A percentile compares a stretch with the other conserved stretches of the same genome.
Conservation (phyloP, 1,284 basidiomycete genomes). For the Porogramme epimiltina region DNA sequence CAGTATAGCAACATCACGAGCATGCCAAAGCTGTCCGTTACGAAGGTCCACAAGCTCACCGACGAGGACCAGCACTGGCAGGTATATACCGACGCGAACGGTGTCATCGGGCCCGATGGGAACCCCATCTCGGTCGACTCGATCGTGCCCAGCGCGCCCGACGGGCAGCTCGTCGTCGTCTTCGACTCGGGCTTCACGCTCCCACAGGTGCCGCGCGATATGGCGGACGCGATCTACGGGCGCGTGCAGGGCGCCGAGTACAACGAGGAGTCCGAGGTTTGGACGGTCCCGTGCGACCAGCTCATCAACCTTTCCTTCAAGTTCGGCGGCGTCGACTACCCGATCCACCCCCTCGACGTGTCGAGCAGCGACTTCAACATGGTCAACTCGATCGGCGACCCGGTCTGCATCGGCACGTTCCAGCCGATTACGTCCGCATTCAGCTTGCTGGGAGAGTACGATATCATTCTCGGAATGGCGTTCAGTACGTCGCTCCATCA, state of each 20-base stretch:
- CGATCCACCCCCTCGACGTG: slow-evolving; percentile 72
- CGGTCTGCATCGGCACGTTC: slow-evolving; percentile 72
- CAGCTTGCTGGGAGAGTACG: slow-evolving; percentile 73
- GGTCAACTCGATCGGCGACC: slow-evolving; percentile 54
- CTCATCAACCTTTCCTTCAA: slow-evolving; percentile 68
- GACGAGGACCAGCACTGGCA: slow-evolving; percentile 78
- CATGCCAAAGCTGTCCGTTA: slow-evolving; percentile 68
- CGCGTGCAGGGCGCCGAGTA: slow-evolving; percentile 75
- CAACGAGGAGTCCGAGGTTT: slow-evolving; percentile 55
- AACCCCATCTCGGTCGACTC: slow-evolving; percentile 58
- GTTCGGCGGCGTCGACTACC: slow-evolving; percentile 68
- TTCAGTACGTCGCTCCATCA: slow-evolving; percentile 58
- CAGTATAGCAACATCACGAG: slow-evolving; percentile 61
- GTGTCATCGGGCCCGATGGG: slow-evolving; percentile 74
- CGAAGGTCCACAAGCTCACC: slow-evolving; percentile 58
- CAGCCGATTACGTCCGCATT: slow-evolving; percentile 82
- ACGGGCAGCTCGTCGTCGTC: slow-evolving; percentile 58
- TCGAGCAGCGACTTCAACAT: slow-evolving; percentile 67
- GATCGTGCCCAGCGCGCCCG: slow-evolving; percentile 54
- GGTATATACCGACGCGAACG: slow-evolving; percentile 61
- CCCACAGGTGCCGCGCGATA: slow-evolving; percentile 69
- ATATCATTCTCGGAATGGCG: slow-evolving; percentile 81
- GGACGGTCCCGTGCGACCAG: slow-evolving; percentile 76
- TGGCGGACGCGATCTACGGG: slow-evolving; percentile 80
- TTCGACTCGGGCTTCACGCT: slow-evolving; percentile 76